These are phyloP conservation scores for Panicum hallii DNA, from an alignment of 202 grass and related monocot species.

Conservation along the genomic window DNA sequence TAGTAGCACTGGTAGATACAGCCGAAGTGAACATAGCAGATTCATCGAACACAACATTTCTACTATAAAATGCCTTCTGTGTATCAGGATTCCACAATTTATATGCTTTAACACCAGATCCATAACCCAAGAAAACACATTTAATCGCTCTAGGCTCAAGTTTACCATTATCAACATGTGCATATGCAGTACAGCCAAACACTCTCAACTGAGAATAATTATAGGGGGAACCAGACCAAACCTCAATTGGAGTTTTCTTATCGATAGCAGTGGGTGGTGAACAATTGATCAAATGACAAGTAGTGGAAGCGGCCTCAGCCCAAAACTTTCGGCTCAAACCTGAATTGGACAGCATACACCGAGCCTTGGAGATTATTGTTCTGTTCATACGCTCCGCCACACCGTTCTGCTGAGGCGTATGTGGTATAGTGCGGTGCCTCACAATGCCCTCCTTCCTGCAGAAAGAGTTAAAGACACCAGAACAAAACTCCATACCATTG, in stretches of 20 bases:
- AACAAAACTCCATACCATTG: not conserved
- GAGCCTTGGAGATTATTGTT: too few relatives aligned
- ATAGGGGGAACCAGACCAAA: not conserved
- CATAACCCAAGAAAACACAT: too few relatives aligned
- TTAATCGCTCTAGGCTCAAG: too few relatives aligned
- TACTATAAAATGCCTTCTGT: too few relatives aligned
- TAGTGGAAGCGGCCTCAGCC: not conserved
- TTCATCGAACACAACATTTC: too few relatives aligned
- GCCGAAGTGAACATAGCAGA: too few relatives aligned
- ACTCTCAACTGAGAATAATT: not conserved
- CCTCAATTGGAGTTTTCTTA: not conserved
- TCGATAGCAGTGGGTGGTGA: not conserved
- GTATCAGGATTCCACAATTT: too few relatives aligned
- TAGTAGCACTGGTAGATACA: too few relatives aligned
- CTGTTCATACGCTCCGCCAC: not conserved
- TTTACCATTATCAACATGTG: too few relatives aligned
- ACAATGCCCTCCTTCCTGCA: not conserved
- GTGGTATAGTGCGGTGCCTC: not conserved
- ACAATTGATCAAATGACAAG: not conserved
- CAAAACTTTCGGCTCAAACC: not conserved
- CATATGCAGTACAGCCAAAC: not conserved
- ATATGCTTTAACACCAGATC: too few relatives aligned
- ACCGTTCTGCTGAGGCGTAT: not conserved
- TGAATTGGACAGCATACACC: too few relatives aligned
- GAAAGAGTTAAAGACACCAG: not conserved